Evolutionary conservation across 306 rosid genomes (phyloP), one percentile per base, ranked within the genome.

Genomic region (Quercus glauca): DNA sequence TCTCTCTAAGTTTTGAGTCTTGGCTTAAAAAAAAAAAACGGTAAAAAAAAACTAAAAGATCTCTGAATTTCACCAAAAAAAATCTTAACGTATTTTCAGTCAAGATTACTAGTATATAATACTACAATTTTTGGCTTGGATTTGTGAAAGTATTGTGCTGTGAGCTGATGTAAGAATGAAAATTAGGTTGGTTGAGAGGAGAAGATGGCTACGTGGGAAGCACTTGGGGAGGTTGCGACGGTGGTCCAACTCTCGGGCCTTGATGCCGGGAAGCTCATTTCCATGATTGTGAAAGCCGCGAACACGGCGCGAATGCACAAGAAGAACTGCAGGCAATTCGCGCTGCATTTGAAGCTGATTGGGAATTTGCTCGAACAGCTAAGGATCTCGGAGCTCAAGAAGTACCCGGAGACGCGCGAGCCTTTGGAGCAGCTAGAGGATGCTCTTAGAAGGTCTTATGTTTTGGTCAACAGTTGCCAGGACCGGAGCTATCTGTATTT

Each of bases 361-460:
- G 98, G 99, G 71, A 96, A 93, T 80, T 85, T 96, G 85, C 76
- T 96, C 73, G 99, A 96, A 74, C 98, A 91, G 85, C 98, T 96
- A 33, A 96, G 91, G 94, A 93, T 93, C 88, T 90, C 99, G 43
- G 98, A 93, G 90, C 92, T 96, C 5, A 93, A 91, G 89, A 88
- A 83, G 89, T 93, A 93, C 69, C 94, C 97, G 0, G 99, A 91
- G 81, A 93, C 99, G 20, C 78, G 98, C 74, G 99, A 96, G 86
- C 98, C 99, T 26, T 70, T 96, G 73, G 99, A 96, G 85, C 98
- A 93, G 89, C 92, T 96, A 6, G 99, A 96, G 85, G 99, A 93
- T 17, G 96, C 99, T 11, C 91, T 93, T 26, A 90, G 98, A 76
- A 92, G 96, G 85, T 90, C 99, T 8, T 93, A 84, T 79, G 80